phyloP scores from a whole-genome alignment of 371 early-diverging fungal species.

The Sporodiniella umbellata region DNA sequence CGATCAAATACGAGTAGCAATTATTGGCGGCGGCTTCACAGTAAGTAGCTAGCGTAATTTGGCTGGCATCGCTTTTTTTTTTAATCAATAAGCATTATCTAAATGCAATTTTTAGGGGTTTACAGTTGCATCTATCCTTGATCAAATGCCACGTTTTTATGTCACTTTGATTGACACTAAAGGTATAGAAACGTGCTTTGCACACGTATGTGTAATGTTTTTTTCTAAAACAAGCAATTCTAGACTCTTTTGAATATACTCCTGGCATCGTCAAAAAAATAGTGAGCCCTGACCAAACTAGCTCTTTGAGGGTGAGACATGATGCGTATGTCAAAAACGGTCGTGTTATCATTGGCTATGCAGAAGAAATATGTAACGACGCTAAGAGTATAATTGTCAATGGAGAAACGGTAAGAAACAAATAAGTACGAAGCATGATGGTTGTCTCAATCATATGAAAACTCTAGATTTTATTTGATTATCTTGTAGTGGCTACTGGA shows the following conservation, averaged over 20 bases:
- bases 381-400: slow-evolving; percentile 24
- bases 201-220: not conserved
- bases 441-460: not conserved
- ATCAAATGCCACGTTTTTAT: slow-evolving; percentile 39
- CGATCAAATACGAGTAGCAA: slow-evolving; percentile 24
- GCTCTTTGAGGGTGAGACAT: slow-evolving; percentile 36
- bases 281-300: slow-evolving; percentile 9
- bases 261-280: slow-evolving; percentile 21
- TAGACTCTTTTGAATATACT: slow-evolving; percentile 39
- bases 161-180: slow-evolving; percentile 39
- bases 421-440: no score
- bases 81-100: no score
- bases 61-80: not conserved
- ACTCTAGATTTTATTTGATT: slow-evolving; percentile 58
- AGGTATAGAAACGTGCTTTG: slow-evolving; percentile 15
- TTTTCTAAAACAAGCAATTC: not conserved
- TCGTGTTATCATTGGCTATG: slow-evolving; percentile 34
- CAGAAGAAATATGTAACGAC: slow-evolving; percentile 20
- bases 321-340: slow-evolving; percentile 36
- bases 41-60: slow-evolving; percentile 14
- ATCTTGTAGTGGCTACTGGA: slow-evolving; percentile 71
- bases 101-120: slow-evolving; percentile 36
- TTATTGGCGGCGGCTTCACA: slow-evolving; percentile 41
- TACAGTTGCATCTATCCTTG: slow-evolving; percentile 37
- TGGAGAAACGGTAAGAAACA: slow-evolving; percentile 17